Base-by-base conservation (phyloP, 148 eudicot species). In the Pouteria glomerata region DNA sequence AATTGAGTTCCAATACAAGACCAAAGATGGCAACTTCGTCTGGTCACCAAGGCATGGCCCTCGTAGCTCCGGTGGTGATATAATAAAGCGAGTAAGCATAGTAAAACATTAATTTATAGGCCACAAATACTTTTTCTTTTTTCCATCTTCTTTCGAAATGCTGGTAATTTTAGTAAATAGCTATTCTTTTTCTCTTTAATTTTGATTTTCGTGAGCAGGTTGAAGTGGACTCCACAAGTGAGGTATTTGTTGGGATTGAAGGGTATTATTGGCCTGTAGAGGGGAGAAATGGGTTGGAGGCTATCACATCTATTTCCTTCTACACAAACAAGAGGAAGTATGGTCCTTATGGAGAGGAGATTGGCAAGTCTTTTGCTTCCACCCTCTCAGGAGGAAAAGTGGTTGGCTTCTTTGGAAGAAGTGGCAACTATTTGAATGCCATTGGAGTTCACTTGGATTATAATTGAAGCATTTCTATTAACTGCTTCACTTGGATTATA, bases 381-480 rank as follows among this genome's bases (percentile, higher is more conserved):
- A 14, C 56, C 7, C 19, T 24, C 8, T 42, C 47, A 21, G 52
- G 12, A 27, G 77, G 77, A 12, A 42, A 67, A 55, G 33, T 74
- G 12, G 65, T 67, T 0, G 77, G 77, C 23, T 58, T 74, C 60
- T 57, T 27, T 42, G 77, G 77, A 12, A 66, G 21, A 26, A 44
- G 41, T 35, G 42, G 63, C n/a, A 13, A 21, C 2, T 67, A 26
- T 48, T 30, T 74, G 31, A 66, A 47, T 57, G 66, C 66, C 11
- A 74, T 74, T 0, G 77, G 77, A 0, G 58, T 74, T 39, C 72
- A 74, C 45, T 57, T 74, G 77, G 66, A 55, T 12, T 74, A 74
- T 57, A 1, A 29, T 31, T 63, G 37, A 74, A 70, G 53, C 4
- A 42, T 44, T 65, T 14, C 1, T 0, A 24, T 37, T n/a, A 35